Percentiles rank a stretch among this genome's conserved stretches.
phyloP scores from a whole-genome alignment of 148 eudicot species.

The Camellia lanceoleosa region DNA sequence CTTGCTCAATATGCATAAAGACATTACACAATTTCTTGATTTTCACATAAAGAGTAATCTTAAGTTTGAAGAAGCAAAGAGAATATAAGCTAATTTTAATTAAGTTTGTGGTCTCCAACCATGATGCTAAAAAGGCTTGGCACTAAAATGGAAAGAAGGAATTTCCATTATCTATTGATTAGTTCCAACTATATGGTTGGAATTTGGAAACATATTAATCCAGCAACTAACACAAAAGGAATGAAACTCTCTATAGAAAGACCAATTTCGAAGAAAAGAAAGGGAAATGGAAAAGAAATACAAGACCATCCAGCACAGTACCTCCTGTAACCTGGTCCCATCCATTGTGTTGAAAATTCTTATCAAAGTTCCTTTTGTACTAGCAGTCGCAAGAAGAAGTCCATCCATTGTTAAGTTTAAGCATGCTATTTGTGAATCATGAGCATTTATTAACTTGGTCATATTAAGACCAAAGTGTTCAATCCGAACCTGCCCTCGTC shows the following conservation, averaged over 20 bases:
- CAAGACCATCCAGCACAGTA: constrained; percentile 27
- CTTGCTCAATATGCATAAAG: not conserved
- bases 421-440: constrained; percentile 86
- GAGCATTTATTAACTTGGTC: constrained; percentile 77
- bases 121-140: not conserved
- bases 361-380: constrained; percentile 81
- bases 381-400: constrained; percentile 94
- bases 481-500: constrained; percentile 81
- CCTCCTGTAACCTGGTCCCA: constrained; percentile 97
- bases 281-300: constrained; percentile 1
- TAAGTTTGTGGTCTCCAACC: not conserved
- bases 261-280: not conserved
- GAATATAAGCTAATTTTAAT: not conserved
- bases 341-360: constrained; percentile 93
- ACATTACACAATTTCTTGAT: not conserved
- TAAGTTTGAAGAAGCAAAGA: not conserved
- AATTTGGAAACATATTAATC: not conserved
- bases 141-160: not conserved
- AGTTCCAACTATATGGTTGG: not conserved
- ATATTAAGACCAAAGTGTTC: constrained; percentile 91
- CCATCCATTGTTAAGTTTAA: constrained; percentile 90
- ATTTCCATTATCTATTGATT: not conserved
- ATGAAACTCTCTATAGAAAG: not conserved
- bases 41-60: no score
- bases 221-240: not conserved